Base-by-base conservation (phyloP, 2,329 filamentous ascomycete genomes). In the Pseudopyricularia cyperi region DNA sequence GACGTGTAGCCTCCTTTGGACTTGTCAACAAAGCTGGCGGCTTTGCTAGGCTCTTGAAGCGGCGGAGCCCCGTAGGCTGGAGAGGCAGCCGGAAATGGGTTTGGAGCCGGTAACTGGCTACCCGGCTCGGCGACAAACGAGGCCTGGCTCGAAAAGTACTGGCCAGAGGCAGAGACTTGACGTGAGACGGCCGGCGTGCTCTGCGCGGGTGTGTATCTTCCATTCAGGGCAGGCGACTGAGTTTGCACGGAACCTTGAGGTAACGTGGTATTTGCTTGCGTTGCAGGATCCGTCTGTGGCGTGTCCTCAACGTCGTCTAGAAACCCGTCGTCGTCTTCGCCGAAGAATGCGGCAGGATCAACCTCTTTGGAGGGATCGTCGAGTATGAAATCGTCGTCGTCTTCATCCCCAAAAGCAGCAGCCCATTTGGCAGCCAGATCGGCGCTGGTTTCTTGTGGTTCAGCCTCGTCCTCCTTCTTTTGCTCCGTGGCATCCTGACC, bases 1-100 rank as follows among this genome's bases (percentile, higher is more conserved):
- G 91, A 97, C 48, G 85, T 78, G 64, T 98, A 98, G 7, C 91
- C 90, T 52, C 87, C 87, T 67, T 95, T 97, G 3, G 88, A 73
- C 66, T 94, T 94, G 65, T 91, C 85, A 6, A 79, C 88, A 66
- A 95, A 98, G 66, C 91, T 97, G 63, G 94, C 82, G 1, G 80
- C 74, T 66, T 81, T 82, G 30, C 67, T 66, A 54, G 76, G 59
- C 55, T 76, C 70, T n/a, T 73, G 73, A 12, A 63, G 66, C 1
- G 62, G 59, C 2, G 52, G n/a, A 9, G 55, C 47, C 14, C 46
- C 46, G 47, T 54, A 55, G 7, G 52, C 8, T 12, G 56, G 50
- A 24, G 54, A 52, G 35, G 53, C 53, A 7, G 55, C 51, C 2
- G 53, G 44, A 1, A 46, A 48, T 3, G 52, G 39, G 7, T 12